phyloP scores from a whole-genome alignment of 768 basidiomycete species.

The Mycena belliarum region DNA sequence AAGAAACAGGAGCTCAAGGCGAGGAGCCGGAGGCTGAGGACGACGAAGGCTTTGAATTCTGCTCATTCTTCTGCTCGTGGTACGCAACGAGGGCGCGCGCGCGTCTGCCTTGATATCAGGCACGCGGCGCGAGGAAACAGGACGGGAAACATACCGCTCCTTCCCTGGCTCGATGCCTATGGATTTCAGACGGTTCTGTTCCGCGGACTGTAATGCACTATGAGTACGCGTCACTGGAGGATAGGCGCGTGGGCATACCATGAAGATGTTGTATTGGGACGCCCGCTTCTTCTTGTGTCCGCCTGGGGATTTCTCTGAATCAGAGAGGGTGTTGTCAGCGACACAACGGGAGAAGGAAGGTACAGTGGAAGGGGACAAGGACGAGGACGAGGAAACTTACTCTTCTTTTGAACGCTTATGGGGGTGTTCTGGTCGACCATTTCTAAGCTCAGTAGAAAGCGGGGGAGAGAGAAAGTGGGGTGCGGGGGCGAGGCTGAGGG shows the following conservation, averaged over 20 bases:
- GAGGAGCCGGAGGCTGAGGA: background rate
- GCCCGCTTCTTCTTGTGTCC: constrained; percentile 57
- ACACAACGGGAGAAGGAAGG: constrained; percentile 14
- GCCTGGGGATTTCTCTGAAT: constrained; percentile 52
- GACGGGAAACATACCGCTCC: background rate
- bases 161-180: background rate
- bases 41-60: background rate
- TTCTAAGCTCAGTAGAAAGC: constrained; percentile 36
- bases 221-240: background rate
- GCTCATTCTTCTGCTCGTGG: too few relatives aligned
- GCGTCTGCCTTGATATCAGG: background rate
- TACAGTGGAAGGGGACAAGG: too few relatives aligned
- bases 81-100: too few relatives aligned
- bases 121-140: background rate
- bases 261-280: constrained; percentile 77
- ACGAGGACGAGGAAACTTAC: constrained; percentile 45
- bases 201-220: background rate
- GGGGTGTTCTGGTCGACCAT: constrained; percentile 39
- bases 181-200: background rate
- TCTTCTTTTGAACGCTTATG: constrained; percentile 58
- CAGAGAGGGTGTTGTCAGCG: constrained; percentile 23
- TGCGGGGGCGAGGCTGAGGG: background rate
- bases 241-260: constrained; percentile 37
- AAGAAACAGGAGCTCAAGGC: background rate
- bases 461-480: background rate